phyloP scores from a whole-genome alignment of 768 basidiomycete species.

The Mycena maculata region DNA sequence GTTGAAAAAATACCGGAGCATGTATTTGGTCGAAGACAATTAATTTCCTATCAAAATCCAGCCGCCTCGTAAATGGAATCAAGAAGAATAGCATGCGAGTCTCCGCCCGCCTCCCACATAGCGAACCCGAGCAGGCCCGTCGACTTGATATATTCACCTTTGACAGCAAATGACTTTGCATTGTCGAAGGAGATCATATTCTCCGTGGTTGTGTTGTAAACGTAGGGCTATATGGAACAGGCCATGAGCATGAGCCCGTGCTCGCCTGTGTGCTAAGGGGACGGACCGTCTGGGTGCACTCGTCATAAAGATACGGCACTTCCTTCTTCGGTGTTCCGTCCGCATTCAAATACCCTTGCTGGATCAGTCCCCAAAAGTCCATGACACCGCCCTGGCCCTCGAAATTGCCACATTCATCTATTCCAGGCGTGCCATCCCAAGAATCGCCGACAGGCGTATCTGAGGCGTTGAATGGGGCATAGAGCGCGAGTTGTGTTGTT shows the following conservation, averaged over 20 bases:
- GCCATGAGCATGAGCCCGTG: background rate
- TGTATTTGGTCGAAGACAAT: too few species aligned
- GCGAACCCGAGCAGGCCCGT: slow-evolving; percentile 68
- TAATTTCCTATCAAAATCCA: background rate
- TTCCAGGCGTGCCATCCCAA: slow-evolving; percentile 52
- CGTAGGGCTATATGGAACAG: background rate
- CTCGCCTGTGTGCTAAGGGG: background rate
- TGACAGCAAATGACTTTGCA: slow-evolving; percentile 67
- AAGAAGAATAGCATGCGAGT: slow-evolving; percentile 15
- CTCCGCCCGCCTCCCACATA: slow-evolving; percentile 58
- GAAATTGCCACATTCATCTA: slow-evolving; percentile 63
- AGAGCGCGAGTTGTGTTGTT: slow-evolving; percentile 51
- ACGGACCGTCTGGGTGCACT: slow-evolving; percentile 80
- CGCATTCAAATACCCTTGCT: slow-evolving; percentile 61
- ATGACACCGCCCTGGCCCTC: slow-evolving; percentile 59
- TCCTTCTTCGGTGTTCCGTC: slow-evolving; percentile 59
- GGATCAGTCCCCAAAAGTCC: slow-evolving; percentile 71
- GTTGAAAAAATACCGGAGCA: too few species aligned
- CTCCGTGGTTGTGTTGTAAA: slow-evolving; percentile 52
- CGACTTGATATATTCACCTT: slow-evolving; percentile 69
- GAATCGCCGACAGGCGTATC: slow-evolving; percentile 62
- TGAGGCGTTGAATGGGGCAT: slow-evolving; percentile 61
- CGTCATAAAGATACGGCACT: slow-evolving; percentile 69
- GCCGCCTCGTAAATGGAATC: slow-evolving; percentile 13
- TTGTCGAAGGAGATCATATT: slow-evolving; percentile 79